Base-by-base conservation (phyloP, 2,329 filamentous ascomycete species). In the Coccinonectria pachysandricola region DNA sequence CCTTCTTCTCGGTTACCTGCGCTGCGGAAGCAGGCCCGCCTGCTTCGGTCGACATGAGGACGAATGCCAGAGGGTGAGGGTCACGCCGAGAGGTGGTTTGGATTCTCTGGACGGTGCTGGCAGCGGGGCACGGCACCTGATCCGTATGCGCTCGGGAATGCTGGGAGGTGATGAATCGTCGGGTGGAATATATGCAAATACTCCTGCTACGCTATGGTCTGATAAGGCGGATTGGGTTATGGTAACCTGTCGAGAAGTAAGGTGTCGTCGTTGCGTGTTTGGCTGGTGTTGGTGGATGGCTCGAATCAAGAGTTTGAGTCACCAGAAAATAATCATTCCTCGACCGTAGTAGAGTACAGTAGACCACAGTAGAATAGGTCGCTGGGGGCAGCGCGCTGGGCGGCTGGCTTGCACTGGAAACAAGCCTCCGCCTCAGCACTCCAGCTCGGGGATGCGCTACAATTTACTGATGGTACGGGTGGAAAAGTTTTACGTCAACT, bases 31-130 rank as follows among this genome's bases (percentile, higher is more conserved):
- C 47, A 31, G 45, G 47, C 34, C 41, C 46, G 26, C 37, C 46
- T 31, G 39, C 35, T 45, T 56, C 52, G 21, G 44, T 41, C 25
- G 54, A 42, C 54, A 57, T 57, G 24, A 27, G 26, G 34, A 23
- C 24, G 23, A 31, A 30, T 21, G 28, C 16, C 21, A 17, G 17
- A 21, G 20, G 31, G 26, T 24, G 26, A 30, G 27, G 21, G 31
- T 27, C 33, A 31, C 14, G 19, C 25, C 27, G 19, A 27, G 35
- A 31, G 36, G 22, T 31, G 34, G 30, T 34, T n/a, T n/a, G n/a
- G n/a, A n/a, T n/a, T n/a, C n/a, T n/a, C n/a, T n/a, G n/a, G n/a
- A n/a, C n/a, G 21, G 3, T 21, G 21, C 13, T 19, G 17, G 17
- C 10, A 10, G 17, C 10, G 17, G 17, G 17, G 17, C 17, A 10